Evolutionary conservation across 2,329 filamentous ascomycete genomes (phyloP).

Genomic region (Penicillium sp.): DNA sequence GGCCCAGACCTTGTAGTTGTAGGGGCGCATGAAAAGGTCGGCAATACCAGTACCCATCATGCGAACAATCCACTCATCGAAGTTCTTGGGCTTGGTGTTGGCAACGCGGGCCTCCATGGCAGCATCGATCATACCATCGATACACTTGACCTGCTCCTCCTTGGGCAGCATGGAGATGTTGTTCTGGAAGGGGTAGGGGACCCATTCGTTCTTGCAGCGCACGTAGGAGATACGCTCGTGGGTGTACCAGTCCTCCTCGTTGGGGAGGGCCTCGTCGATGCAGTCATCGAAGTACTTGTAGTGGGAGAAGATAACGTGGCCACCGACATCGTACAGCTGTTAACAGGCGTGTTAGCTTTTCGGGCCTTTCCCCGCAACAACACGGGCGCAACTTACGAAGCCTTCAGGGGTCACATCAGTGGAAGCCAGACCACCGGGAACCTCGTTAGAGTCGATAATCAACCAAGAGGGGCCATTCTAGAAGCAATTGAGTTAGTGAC

Average conservation of each 20-base stretch:
- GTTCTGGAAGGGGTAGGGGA: slow-evolving; percentile 99
- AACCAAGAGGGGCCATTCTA: slow-evolving; percentile 93
- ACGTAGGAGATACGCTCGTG: slow-evolving; percentile 99
- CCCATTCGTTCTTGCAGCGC: slow-evolving; percentile 93
- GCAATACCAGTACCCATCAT: slow-evolving; percentile 88
- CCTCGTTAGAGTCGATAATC: slow-evolving; percentile 90
- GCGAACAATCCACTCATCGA: slow-evolving; percentile 97
- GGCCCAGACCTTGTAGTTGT: slow-evolving; percentile 99
- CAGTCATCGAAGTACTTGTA: slow-evolving; percentile 99
- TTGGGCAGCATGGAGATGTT: slow-evolving; percentile 98
- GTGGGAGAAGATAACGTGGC: slow-evolving; percentile 98
- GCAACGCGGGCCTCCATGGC: slow-evolving; percentile 82
- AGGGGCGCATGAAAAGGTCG: slow-evolving; percentile 96
- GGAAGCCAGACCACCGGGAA: slow-evolving; percentile 90
- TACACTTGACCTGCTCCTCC: slow-evolving; percentile 91
- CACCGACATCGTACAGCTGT: slow-evolving; percentile 96
- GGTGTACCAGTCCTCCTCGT: slow-evolving; percentile 91
- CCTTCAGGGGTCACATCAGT: slow-evolving; percentile 95
- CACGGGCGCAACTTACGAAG: slow-evolving; percentile 69
- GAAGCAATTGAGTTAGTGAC: slow-evolving; percentile 19
- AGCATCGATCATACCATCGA: slow-evolving; percentile 95
- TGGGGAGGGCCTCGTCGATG: slow-evolving; percentile 93
- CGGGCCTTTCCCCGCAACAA: not conserved
- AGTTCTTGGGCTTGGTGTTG: slow-evolving; percentile 90
- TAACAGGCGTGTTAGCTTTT: slow-evolving; percentile 12